Evolutionary conservation across 192 early-diverging fungal genomes (phyloP).

Genomic region (Gryganskiella cystojenkinii): DNA sequence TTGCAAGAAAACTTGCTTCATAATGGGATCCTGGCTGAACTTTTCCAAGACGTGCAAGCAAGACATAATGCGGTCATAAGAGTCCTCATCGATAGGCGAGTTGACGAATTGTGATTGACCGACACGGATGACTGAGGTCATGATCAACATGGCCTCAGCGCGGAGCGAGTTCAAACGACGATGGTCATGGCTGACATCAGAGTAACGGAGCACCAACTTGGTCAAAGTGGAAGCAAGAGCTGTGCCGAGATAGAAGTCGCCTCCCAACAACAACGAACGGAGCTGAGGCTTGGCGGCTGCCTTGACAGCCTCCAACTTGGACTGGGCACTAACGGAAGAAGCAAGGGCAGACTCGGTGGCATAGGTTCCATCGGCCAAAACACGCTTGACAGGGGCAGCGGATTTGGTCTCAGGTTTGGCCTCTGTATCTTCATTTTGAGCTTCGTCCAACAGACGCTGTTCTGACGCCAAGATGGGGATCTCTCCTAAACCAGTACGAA

Average conservation of each 20-base stretch:
- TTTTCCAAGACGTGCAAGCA: constrained; percentile 84
- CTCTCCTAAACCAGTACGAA: constrained; percentile 88
- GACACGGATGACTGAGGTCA: constrained; percentile 94
- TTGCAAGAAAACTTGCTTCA: constrained; percentile 67
- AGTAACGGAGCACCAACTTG: constrained; percentile 89
- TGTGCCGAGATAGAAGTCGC: constrained; percentile 93
- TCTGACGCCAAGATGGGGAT: constrained; percentile 95
- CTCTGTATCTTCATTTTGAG: constrained; percentile 64
- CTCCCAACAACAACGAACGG: constrained; percentile 85
- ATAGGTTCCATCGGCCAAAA: constrained; percentile 97
- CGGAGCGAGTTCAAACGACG: constrained; percentile 78
- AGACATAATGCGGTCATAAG: constrained; percentile 89
- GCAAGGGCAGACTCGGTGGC: constrained; percentile 94
- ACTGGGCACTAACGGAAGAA: constrained; percentile 53
- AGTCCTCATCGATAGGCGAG: constrained; percentile 97
- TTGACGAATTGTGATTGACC: constrained; percentile 89
- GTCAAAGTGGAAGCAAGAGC: constrained; percentile 91
- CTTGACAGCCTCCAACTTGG: constrained; percentile 62
- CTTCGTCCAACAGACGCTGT: constrained; percentile 84
- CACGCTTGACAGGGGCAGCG: constrained; percentile 70
- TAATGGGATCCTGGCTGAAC: constrained; percentile 60
- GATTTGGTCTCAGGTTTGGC: constrained; percentile 43
- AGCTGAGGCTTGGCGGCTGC: constrained; percentile 77
- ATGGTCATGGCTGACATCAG: constrained; percentile 60
- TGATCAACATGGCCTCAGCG: constrained; percentile 98